Evolutionary conservation across 192 early-diverging fungal species (phyloP).

Genomic region (Dimargaris xerosporica): DNA sequence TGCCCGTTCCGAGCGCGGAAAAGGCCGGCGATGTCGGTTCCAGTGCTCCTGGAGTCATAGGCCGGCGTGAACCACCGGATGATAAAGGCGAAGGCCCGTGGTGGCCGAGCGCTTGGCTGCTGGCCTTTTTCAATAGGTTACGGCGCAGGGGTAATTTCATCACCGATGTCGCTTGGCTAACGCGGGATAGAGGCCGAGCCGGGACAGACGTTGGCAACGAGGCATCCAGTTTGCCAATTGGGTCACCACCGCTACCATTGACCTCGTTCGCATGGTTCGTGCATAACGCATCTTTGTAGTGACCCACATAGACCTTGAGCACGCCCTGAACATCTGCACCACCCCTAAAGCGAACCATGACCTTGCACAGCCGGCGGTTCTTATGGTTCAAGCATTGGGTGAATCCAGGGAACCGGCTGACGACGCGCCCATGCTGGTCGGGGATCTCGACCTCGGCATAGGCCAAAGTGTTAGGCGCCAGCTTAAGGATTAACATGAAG

Average conservation of each 20-base stretch:
- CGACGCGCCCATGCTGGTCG: slow-evolving; percentile 25
- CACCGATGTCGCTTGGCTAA: background rate
- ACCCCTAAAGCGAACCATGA: slow-evolving; percentile 24
- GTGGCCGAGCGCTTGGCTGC: slow-evolving; percentile 20
- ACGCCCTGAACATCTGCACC: slow-evolving; percentile 23
- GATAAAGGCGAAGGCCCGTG: background rate
- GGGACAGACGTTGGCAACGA: background rate
- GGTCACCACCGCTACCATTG: background rate
- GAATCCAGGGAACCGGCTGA: slow-evolving; percentile 27
- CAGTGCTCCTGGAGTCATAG: no score
- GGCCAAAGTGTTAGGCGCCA: slow-evolving; percentile 24
- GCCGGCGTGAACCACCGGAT: background rate
- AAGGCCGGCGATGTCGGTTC: no score
- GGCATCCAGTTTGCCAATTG: background rate
- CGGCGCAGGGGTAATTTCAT: slow-evolving; percentile 15
- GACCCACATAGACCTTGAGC: slow-evolving; percentile 31
- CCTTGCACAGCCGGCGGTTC: slow-evolving; percentile 32
- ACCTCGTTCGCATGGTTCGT: slow-evolving; percentile 14
- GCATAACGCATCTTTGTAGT: slow-evolving; percentile 14
- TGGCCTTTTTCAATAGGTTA: no score
- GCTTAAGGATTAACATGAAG: slow-evolving; percentile 24
- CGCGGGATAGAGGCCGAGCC: background rate
- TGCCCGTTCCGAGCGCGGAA: background rate
- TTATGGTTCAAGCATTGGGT: slow-evolving; percentile 34
- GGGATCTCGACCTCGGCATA: slow-evolving; percentile 35